Evolutionary conservation across 2,329 filamentous ascomycete genomes (phyloP), one percentile per base, ranked within the genome.

Genomic region (Monilinia fructigena): DNA sequence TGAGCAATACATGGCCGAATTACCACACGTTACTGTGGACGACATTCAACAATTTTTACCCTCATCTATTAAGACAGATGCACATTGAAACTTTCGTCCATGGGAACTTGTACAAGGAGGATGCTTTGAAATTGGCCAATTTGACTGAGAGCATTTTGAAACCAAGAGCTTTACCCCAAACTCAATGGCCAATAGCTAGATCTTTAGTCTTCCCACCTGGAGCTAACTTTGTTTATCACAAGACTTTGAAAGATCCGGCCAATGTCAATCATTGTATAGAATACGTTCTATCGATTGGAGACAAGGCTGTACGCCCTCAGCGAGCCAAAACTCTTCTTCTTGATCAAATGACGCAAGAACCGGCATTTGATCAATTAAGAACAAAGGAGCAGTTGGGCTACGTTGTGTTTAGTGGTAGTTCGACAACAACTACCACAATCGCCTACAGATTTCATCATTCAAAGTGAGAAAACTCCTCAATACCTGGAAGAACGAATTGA

Each of bases 381-480:
- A 98, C 95, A 54, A 97, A 98, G 78, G 94, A 99, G 77, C 94
- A 99, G 79, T 88, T 99, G 8, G 95, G 95, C 16, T 99, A 99
- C 73, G 91, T 99, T 63, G 94, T 99, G 0, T 97, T 94, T 78
- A 94, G 91, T 59, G 91, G 92, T 38, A 83, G 87, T 14, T 83
- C 89, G 50, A 84, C 85, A 63, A 86, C 90, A 65, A 81, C 87
- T n/a, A 93, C 90, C 0, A 94, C 90, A 0, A 89, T 92, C 73
- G 92, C 91, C 0, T 95, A 95, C 78, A 86, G 93, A 7, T 90
- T 90, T 99, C 70, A 85, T 98, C 69, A 92, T 99, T 40, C 95
- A 99, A 80, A 97, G 92, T 75, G 94, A 99, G 79, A 89, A 89
- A 75, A 87, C 89, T 2, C 89, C 91, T 0, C 83, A 89, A 53